Percentiles rank a stretch among this genome's conserved stretches.
phyloP scores from a whole-genome alignment of 257 asterid species.

The Capsicum chinense region DNA sequence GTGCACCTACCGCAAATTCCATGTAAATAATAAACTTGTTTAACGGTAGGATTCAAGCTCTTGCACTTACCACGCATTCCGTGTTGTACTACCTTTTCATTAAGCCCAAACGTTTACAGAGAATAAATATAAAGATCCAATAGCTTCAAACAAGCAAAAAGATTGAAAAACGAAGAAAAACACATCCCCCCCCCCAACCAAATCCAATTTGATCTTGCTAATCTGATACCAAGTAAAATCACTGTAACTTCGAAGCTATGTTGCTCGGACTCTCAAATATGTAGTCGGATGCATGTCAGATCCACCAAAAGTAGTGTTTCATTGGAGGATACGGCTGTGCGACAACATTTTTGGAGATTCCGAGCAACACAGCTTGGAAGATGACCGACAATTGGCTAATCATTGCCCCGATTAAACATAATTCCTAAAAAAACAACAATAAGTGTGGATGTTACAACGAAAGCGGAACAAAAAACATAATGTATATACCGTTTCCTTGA shows the following conservation, averaged over 20 bases:
- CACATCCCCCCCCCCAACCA: background rate
- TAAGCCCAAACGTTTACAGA: too few species aligned
- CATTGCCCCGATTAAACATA: background rate
- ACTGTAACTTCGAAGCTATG: background rate
- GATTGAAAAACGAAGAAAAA: background rate
- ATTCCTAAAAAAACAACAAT: constrained; percentile 15
- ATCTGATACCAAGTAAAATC: constrained; percentile 4
- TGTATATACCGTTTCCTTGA: constrained; percentile 48
- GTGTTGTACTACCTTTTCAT: background rate
- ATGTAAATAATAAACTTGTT: background rate
- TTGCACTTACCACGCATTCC: background rate
- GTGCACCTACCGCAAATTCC: background rate
- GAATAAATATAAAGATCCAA: background rate
- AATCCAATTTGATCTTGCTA: background rate
- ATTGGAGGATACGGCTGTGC: background rate
- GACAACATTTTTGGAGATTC: too few species aligned
- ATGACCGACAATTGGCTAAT: background rate
- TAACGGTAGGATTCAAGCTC: background rate
- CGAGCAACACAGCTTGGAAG: background rate
- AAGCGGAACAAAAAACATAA: background rate
- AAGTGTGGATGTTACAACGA: background rate
- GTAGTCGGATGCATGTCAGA: background rate
- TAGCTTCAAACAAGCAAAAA: background rate
- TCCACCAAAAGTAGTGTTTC: background rate
- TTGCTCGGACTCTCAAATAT: background rate